Evolutionary conservation across 1,139 yeast genomes (phyloP), one percentile per base, ranked within the genome.

Genomic region (Magnusiomyces suaveolens): DNA sequence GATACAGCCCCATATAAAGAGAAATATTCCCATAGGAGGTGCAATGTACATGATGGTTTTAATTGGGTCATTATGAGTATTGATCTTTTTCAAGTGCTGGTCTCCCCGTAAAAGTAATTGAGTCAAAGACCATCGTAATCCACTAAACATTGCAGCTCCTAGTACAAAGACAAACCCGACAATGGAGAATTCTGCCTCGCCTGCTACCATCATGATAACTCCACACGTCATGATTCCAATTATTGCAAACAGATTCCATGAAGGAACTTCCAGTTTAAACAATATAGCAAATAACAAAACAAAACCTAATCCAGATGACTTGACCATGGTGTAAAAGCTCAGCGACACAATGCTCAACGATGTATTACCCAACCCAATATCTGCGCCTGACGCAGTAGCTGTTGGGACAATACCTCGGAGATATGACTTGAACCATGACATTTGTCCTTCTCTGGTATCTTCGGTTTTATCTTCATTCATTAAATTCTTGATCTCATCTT

Each of bases 101-200:
- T 46, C 41, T 25, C 53, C 48, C 61, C 81, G 82, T 56, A 92
- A 72, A 20, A 90, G 75, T 32, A 92, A 69, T 67, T 92, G 97
- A 2, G 97, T 89, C 61, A 89, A 79, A 1, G 96, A 90, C 98
- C 98, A 92, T 61, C 98, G 77, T 53, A 92, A 72, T 0, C 98
- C 98, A 24, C 95, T 84, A 71, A 88, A 78, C 66, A 85, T 77
- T 2, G 95, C 81, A 2, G 96, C 92, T 1, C 80, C 69, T 33
- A 92, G 69, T 1, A 90, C 97, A 50, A 89, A 72, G 10, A 81
- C 57, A 44, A 88, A 81, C 2, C 97, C 97, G 23, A 80, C 57
- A 1, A 77, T 48, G 52, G 64, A 60, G 60, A 63, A 60, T 60
- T 70, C 52, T 66, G 80, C 61, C 62, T 72, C 78, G 10, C 76